Base-by-base conservation (phyloP, 208 protist species). In the Novymonas esmeraldas region DNA sequence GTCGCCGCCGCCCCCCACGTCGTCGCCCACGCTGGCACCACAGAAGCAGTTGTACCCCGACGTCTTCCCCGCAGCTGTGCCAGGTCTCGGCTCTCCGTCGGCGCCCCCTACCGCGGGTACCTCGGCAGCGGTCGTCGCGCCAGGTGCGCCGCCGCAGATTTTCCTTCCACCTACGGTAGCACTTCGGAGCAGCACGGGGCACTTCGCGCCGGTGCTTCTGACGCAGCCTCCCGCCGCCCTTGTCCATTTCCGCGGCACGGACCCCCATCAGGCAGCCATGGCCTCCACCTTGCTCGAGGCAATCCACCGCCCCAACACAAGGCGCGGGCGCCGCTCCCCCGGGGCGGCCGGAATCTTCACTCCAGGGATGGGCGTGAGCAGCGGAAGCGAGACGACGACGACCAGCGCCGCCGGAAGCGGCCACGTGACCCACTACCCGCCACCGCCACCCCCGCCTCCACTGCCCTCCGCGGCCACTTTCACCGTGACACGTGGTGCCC, bases 221-320 rank as follows among this genome's bases (percentile, higher is more conserved):
- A 33, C 34, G 18, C 57, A 52, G 36, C 49, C 29, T 3, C 42
- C 49, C 9, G 39, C 55, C 34, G 44, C 38, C 3, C 45, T 64
- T 6, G 9, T 20, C 18, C 54, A 39, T 20, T 14, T 44, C 29
- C 60, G 55, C 59, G 51, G 44, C 34, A 39, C 57, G 31, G 55
- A 66, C 38, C 29, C 51, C 3, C 57, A 49, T 16, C 42, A 62
- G n/a, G 55, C 59, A 18, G 16, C 39, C 1, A 59, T 51, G 22
- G 59, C 51, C 28, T 60, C 42, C 0, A 54, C 50, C 14, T 38
- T 73, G 41, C 14, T 73, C 39, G 33, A 73, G 51, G 44, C 59
- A 2, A 57, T 54, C 20, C 59, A 73, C 49, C 28, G 57, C 11
- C 41, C 65, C 9, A 57, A 34, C 26, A 72, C 63, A 34, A 31